Base-by-base conservation (phyloP, 2,329 filamentous ascomycete species). In the Pseudogymnoascus sp. region DNA sequence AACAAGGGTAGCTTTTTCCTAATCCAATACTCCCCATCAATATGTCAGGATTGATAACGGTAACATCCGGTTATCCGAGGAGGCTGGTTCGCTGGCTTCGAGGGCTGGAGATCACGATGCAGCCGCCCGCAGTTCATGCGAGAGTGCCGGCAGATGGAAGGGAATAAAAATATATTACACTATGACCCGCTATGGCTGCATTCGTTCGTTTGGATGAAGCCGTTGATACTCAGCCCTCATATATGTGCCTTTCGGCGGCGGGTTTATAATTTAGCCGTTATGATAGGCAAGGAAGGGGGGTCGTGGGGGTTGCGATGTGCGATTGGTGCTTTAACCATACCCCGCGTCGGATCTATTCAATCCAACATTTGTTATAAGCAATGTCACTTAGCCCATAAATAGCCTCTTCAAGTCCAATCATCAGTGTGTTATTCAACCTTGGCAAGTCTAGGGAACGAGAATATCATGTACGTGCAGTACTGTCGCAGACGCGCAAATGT, bases 301-400 rank as follows among this genome's bases (percentile, higher is more conserved):
- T 7, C 5, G 50, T 56, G 50, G 50, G 50, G 50, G 50, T 56
- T 56, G 10, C 7, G 29, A 5, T 5, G 26, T 21, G 21, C 50
- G 50, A 56, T 56, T 56, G 50, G 50, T 56, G 50, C 50, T 35
- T 56, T 33, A 56, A 56, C n/a, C 50, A 56, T 56, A 56, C 29
- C 50, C 50, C 50, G 50, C 50, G n/a, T 26, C 10, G 29, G 17
- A 56, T 56, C 50, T 33, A 11, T 35, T 7, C 23, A 56, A n/a
- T 31, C 50, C 50, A 21, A 33, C 29, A 33, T 33, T 33, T 56
- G 11, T 56, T 35, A 56, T 56, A 56, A 33, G 50, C 50, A 56
- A 33, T 35, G 50, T n/a, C 17, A 56, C 50, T 56, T 56, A 56
- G 50, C 50, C 50, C 50, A 56, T 56, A 56, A 56, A 56, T 56